A percentile compares a stretch with the other conserved stretches of the same genome.
Evolutionary conservation across 345 rosid species (phyloP).

Genomic region (Arabis alpina): DNA sequence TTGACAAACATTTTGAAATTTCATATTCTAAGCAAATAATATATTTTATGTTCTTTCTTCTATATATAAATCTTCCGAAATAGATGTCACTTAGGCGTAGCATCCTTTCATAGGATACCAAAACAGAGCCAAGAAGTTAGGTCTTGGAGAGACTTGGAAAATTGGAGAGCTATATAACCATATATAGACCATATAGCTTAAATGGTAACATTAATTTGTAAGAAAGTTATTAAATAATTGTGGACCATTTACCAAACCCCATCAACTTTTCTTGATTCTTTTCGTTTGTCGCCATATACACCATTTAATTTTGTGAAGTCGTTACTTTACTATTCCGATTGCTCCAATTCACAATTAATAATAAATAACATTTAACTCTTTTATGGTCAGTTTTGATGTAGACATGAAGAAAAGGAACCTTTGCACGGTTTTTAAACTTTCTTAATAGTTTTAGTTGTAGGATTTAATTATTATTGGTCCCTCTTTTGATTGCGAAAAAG

Average conservation of each 20-base stretch:
- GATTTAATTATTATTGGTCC: conserved; percentile 35
- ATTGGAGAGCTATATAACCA: neutral
- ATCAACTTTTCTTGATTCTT: conserved; percentile 41
- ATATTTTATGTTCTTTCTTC: neutral
- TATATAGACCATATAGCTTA: neutral
- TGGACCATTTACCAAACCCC: conserved; percentile 40
- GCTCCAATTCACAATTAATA: conserved; percentile 26
- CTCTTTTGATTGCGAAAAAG: conserved; percentile 26
- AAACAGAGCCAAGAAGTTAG: conserved; percentile 6
- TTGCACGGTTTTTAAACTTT: conserved; percentile 42
- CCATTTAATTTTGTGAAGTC: conserved; percentile 40
- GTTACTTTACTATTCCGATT: conserved; percentile 28
- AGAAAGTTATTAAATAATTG: conserved; percentile 1
- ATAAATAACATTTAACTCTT: conserved; percentile 23
- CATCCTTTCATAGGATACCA: conserved; percentile 32
- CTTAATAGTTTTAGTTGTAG: conserved; percentile 6
- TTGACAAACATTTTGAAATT: neutral
- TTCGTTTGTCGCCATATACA: conserved; percentile 33
- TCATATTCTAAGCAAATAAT: neutral
- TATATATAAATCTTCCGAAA: neutral
- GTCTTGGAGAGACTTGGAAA: neutral
- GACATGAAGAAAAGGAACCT: conserved; percentile 39
- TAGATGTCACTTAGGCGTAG: neutral
- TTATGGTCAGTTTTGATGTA: conserved; percentile 38
- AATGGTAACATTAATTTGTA: conserved; percentile 31